Evolutionary conservation across 2,329 filamentous ascomycete genomes (phyloP).

Genomic region (Mollisia scopiformis): DNA sequence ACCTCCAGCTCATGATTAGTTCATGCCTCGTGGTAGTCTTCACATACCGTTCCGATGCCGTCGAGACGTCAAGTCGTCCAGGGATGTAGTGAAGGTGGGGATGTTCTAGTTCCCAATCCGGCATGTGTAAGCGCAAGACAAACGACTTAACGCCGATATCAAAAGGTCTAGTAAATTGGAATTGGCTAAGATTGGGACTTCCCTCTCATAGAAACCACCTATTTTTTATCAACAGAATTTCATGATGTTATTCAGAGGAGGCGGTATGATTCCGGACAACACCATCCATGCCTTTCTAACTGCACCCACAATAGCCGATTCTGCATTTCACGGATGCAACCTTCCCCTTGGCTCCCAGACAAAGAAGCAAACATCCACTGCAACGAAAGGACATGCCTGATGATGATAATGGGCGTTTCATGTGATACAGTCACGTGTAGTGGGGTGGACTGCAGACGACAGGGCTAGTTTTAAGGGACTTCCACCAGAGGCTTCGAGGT

Average conservation of each 20-base stretch:
- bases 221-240: neutral
- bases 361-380: neutral
- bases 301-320: neutral
- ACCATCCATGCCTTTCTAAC: neutral
- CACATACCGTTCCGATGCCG: conserved; percentile 11
- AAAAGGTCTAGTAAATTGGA: too few relatives aligned
- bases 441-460: neutral
- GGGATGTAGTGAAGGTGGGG: neutral
- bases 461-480: neutral
- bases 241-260: neutral
- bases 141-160: too few relatives aligned
- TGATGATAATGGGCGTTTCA: neutral
- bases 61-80: neutral
- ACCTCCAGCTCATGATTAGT: conserved; percentile 12
- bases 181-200: neutral
- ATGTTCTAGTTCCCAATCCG: conserved; percentile 6
- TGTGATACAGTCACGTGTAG: neutral
- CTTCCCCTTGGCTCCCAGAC: neutral
- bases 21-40: neutral
- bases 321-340: neutral
- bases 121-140: neutral
- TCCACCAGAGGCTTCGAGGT: neutral
- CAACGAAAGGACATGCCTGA: neutral
- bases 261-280: neutral
- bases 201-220: neutral